Evolutionary conservation across 164 flowering plant species (phyloP), one percentile per base, ranked within the genome.

Genomic region (Berberis thunbergii): DNA sequence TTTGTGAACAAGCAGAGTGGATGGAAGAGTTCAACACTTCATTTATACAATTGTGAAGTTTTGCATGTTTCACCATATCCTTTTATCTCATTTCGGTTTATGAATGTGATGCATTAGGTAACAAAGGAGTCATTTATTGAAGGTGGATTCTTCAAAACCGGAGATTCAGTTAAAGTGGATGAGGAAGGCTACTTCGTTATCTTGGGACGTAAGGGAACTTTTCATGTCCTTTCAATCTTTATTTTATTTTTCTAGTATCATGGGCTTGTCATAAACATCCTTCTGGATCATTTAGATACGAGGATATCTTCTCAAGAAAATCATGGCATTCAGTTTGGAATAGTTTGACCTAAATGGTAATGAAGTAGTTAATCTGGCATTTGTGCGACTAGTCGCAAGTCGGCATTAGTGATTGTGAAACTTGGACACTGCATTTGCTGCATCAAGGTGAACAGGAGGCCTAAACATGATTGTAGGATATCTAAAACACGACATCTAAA

Each of bases 131-230:
- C 97, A 9, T 91, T 95, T 76, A 76, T 72, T 61, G 87, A 78
- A 56, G 98, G 68, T 70, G 97, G 97, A 3, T 95, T 81, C 83
- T 91, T 95, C 85, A 86, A 78, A 80, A 95, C 99, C 62, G 97
- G 98, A 61, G 98, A 95, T 77, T 80, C 96, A 60, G 94, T 81
- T 57, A 85, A 64, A 68, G 75, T 85, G 67, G 97, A 95, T 79
- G 95, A 88, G 73, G 99, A 95, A 75, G 99, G 99, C 41, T 95
- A 95, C 73, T 89, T 79, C 78, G 62, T 89, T 74, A 91, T 95
- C 70, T 75, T 95, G 81, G 98, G 99, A 74, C 90, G 99, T 95
- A 88, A 90, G 96, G 26, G 42, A 67, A 42, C 67, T 43, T 67
- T 49, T 59, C 43, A 26, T 59, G 65, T 54, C 53, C 48, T 52